Base-by-base conservation (phyloP, 164 flowering plant genomes). In the Stephania japonica region DNA sequence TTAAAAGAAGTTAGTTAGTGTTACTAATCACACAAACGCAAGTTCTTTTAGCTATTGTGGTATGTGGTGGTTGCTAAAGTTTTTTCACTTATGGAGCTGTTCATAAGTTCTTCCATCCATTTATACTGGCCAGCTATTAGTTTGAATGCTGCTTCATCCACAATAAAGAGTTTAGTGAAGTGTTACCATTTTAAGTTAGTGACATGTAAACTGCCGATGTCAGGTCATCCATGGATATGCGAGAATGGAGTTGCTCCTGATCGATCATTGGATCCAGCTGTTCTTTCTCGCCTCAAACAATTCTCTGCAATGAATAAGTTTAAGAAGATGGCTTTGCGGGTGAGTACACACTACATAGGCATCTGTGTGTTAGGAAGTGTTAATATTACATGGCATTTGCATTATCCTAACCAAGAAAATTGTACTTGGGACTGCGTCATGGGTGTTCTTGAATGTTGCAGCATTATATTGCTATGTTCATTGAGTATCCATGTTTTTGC, bases 231-330 rank as follows among this genome's bases (percentile, higher is more conserved):
- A 71, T 94, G 98, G 98, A 94, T 94, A 70, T 92, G 96, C 72
- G 89, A 92, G 83, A 94, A 90, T 84, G 98, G 98, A 66, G 97
- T 94, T 80, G 98, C 98, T 74, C 98, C 98, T 76, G 99, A 93
- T 78, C 85, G 89, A 77, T 76, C 96, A 70, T 80, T 95, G 69
- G 97, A 91, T 83, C 86, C 97, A 26, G 98, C 97, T 77, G 97
- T 95, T 9, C 89, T 95, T 71, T 95, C 97, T 76, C 99, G 99
- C 65, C 89, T 95, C 63, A 93, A 95, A 77, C 91, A 89, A 70
- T 95, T 95, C 78, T 93, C 98, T 73, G 98, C 98, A 64, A 91
- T 93, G 99, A 95, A 93, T 80, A 93, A 91, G 83, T 75, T 93
- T 65, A 93, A 95, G 88, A 95, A 95, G 87, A 91, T 95, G 99